Evolutionary conservation across 23 red algal species (phyloP).

Genomic region (Rhodosorus marinus): DNA sequence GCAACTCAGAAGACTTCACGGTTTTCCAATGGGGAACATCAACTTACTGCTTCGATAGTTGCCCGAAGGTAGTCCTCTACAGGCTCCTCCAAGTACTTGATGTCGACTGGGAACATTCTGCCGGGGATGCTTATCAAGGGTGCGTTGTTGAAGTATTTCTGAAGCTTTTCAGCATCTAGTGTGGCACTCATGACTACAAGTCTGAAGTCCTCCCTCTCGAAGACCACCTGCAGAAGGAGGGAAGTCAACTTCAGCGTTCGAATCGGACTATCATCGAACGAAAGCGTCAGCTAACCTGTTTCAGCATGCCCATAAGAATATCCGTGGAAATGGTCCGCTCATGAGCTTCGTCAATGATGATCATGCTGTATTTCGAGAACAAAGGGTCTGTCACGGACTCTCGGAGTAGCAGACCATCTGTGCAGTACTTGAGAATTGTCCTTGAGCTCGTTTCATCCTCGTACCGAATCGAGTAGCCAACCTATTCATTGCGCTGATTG

Average conservation of each 20-base stretch:
- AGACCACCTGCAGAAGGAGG: background rate
- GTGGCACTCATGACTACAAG: constrained; percentile 80
- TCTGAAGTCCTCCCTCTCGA: constrained; percentile 36
- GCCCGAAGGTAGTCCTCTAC: constrained; percentile 73
- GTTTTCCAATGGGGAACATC: too few relatives aligned
- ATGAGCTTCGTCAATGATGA: constrained; percentile 95
- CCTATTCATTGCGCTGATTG: too few relatives aligned
- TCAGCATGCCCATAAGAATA: constrained; percentile 78
- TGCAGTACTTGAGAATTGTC: constrained; percentile 83
- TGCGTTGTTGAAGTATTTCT: constrained; percentile 65
- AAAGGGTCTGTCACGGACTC: constrained; percentile 58
- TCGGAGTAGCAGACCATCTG: constrained; percentile 85
- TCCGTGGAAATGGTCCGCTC: constrained; percentile 87
- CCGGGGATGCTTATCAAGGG: constrained; percentile 77
- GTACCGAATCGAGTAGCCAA: constrained; percentile 86
- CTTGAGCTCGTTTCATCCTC: constrained; percentile 72
- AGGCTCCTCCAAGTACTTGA: constrained; percentile 32
- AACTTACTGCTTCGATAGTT: too few relatives aligned
- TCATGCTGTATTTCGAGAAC: constrained; percentile 55
- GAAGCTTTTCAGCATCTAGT: constrained; percentile 59
- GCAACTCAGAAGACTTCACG: constrained; percentile 29
- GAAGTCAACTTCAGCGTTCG: background rate
- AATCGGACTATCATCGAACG: constrained; percentile 1
- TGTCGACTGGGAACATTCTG: constrained; percentile 65
- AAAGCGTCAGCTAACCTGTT: constrained; percentile 42